phyloP scores from a whole-genome alignment of 2,329 filamentous ascomycete genomes.

The Pseudocercospora macadamiae region DNA sequence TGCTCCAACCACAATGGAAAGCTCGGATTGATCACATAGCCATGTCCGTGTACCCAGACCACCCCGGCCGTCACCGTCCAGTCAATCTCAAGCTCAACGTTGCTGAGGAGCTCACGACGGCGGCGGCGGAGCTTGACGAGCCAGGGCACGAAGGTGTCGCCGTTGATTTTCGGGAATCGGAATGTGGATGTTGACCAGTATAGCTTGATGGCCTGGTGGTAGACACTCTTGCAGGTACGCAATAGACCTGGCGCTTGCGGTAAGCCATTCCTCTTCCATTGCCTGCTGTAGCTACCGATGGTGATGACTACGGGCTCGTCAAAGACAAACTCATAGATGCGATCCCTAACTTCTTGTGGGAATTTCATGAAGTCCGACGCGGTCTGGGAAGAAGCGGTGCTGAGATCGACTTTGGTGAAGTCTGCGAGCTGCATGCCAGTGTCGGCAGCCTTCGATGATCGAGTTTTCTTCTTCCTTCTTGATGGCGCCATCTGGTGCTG shows the following conservation, averaged over 20 bases:
- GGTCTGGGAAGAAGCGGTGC: background rate
- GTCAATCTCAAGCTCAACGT: background rate
- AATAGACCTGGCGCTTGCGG: background rate
- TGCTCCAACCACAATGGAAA: too few relatives aligned
- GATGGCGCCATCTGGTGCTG: too few relatives aligned
- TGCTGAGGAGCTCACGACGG: background rate
- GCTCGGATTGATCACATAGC: too few relatives aligned
- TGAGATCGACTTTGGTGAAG: slow-evolving; percentile 1
- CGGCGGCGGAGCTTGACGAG: background rate
- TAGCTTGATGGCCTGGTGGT: background rate
- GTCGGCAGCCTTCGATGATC: too few relatives aligned
- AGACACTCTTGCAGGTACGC: background rate
- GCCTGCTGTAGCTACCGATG: background rate
- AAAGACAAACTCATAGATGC: background rate
- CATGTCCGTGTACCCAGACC: too few relatives aligned
- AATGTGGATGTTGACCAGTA: background rate
- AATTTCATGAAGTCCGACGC: background rate
- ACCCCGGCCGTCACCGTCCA: too few relatives aligned
- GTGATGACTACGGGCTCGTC: background rate
- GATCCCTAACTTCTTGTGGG: background rate
- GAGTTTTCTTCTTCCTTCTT: too few relatives aligned
- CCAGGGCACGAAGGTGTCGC: background rate
- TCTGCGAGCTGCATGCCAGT: background rate
- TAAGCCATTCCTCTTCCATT: background rate
- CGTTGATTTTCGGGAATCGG: background rate